These are phyloP conservation scores for Fusarium pseudograminearum DNA, from an alignment of 2,329 filamentous ascomycete genomes.

Conservation along the genomic window DNA sequence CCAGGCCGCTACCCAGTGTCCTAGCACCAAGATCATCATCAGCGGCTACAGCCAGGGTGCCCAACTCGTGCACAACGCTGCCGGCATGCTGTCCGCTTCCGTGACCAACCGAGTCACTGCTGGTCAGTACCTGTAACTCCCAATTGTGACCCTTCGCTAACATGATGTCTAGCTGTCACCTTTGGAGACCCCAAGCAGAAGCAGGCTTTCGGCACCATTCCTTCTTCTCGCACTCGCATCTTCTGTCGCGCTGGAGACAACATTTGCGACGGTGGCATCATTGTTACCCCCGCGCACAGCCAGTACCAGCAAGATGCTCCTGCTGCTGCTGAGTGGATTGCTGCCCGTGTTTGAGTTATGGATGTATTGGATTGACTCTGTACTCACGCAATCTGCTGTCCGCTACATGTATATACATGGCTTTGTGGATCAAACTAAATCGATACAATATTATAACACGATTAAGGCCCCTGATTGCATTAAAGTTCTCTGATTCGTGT, in stretches of 20 bases:
- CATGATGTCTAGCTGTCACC: background rate
- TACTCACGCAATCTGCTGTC: background rate
- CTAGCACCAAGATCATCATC: constrained; percentile 6
- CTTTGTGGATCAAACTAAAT: too few species aligned
- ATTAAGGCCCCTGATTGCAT: too few species aligned
- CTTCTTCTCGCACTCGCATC: background rate
- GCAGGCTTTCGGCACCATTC: background rate
- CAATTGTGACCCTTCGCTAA: background rate
- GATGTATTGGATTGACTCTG: background rate
- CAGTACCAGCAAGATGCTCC: background rate
- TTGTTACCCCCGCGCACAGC: background rate
- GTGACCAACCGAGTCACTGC: background rate
- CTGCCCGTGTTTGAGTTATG: background rate
- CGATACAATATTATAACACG: too few species aligned
- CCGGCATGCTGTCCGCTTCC: background rate
- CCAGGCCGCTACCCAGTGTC: background rate
- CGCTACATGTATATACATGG: background rate
- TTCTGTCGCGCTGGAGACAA: background rate
- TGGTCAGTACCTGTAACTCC: background rate
- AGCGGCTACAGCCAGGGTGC: constrained; percentile 5
- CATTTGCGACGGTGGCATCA: background rate
- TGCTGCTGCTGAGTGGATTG: constrained; percentile 1
- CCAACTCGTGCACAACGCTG: background rate
- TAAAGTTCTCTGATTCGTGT: too few species aligned
- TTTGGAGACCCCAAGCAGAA: background rate